phyloP scores from a whole-genome alignment of 2,329 filamentous ascomycete genomes.

The Phoma sp. region DNA sequence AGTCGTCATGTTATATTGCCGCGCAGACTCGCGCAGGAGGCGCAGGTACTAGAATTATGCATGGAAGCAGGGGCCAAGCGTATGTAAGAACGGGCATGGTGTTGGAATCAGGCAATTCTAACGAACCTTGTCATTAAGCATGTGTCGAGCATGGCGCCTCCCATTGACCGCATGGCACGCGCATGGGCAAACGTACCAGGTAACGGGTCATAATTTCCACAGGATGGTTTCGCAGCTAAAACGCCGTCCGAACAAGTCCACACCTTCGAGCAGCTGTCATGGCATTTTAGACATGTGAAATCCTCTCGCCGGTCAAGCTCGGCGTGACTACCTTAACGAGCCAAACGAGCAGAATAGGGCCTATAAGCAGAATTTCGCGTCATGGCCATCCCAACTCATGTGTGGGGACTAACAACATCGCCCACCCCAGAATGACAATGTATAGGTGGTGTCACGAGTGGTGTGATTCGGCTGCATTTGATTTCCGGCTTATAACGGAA shows the following conservation, averaged over 20 bases:
- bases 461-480: too few relatives aligned
- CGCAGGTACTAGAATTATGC: constrained; percentile 20
- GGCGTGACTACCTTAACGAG: background rate
- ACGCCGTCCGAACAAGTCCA: background rate
- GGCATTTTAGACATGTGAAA: constrained; percentile 1
- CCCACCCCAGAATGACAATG: background rate
- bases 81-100: constrained; percentile 16
- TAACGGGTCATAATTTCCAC: constrained; percentile 4
- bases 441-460: too few relatives aligned
- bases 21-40: constrained; percentile 10
- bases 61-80: constrained; percentile 11
- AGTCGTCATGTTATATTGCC: constrained; percentile 9
- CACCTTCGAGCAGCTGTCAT: constrained; percentile 1
- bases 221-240: background rate
- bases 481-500: too few relatives aligned
- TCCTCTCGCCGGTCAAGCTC: constrained; percentile 8
- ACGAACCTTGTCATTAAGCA: constrained; percentile 13
- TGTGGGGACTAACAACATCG: background rate
- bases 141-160: constrained; percentile 7
- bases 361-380: constrained; percentile 3
- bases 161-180: background rate
- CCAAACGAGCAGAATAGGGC: background rate
- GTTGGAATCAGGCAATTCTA: constrained; percentile 15
- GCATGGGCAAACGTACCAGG: background rate
- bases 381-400: background rate